Conservation (phyloP, 2,329 filamentous ascomycete species). For the Truncatella angustata region DNA sequence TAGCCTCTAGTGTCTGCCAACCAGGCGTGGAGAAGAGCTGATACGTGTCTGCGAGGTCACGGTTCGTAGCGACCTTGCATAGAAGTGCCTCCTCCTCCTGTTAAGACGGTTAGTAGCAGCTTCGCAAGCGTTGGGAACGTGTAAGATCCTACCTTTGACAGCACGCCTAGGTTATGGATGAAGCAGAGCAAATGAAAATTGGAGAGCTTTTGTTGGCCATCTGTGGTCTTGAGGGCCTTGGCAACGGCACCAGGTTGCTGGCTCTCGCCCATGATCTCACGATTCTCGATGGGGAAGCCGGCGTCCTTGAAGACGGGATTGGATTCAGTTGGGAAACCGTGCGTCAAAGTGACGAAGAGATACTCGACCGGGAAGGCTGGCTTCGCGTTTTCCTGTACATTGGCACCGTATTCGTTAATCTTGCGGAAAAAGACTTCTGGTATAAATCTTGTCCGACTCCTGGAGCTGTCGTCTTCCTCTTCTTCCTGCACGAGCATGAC, state of each 20-base stretch:
- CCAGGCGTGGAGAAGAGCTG: constrained; percentile 83
- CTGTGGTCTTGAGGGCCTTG: constrained; percentile 63
- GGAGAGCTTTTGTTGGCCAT: constrained; percentile 66
- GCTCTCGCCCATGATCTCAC: constrained; percentile 79
- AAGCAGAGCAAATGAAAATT: constrained; percentile 96
- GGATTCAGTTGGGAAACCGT: constrained; percentile 84
- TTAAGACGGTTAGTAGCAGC: constrained; percentile 1
- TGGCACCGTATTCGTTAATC: constrained; percentile 95
- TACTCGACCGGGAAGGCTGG: constrained; percentile 96
- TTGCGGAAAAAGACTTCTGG: constrained; percentile 95
- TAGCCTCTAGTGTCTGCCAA: constrained; percentile 91
- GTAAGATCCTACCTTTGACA: constrained; percentile 70
- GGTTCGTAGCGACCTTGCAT: constrained; percentile 77
- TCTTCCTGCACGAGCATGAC: constrained; percentile 95
- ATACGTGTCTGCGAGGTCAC: constrained; percentile 77
- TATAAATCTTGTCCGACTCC: constrained; percentile 78
- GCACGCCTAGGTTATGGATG: constrained; percentile 73
- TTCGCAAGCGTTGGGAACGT: not conserved
- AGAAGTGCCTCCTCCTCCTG: constrained; percentile 89
- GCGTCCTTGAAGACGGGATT: constrained; percentile 73
- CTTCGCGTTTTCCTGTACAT: constrained; percentile 96
- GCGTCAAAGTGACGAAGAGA: constrained; percentile 89
- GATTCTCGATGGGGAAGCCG: constrained; percentile 84
- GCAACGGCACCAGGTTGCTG: constrained; percentile 73
- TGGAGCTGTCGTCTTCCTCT: constrained; percentile 73